Evolutionary conservation across 2,329 filamentous ascomycete species (phyloP).

Genomic region (Magnaporthales sp.): DNA sequence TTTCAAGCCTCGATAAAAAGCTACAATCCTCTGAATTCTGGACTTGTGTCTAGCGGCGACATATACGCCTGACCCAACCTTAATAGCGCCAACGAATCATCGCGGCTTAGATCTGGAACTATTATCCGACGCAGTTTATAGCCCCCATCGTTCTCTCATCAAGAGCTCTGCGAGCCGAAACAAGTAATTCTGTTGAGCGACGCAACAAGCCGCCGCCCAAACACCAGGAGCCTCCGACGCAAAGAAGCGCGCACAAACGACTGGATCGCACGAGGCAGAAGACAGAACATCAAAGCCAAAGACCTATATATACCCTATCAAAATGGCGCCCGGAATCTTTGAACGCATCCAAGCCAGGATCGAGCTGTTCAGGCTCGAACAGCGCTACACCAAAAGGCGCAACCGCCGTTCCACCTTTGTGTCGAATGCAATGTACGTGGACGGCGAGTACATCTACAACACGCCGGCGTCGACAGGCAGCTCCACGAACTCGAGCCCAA

Average conservation of each 20-base stretch:
- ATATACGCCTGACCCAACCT: not conserved
- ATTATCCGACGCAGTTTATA: not conserved
- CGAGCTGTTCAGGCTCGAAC: constrained; percentile 90
- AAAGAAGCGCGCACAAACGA: not conserved
- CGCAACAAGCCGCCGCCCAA: not conserved
- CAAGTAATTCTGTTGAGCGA: not conserved
- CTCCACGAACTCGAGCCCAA: constrained; percentile 32
- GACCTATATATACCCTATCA: not conserved
- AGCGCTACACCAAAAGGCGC: constrained; percentile 87
- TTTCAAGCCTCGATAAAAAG: not conserved
- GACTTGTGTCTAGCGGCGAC: not conserved
- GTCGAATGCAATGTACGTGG: constrained; percentile 83
- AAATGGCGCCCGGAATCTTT: constrained; percentile 34
- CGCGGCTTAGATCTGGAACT: too few relatives aligned
- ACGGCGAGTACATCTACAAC: constrained; percentile 89
- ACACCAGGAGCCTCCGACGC: not conserved
- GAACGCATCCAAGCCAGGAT: constrained; percentile 59
- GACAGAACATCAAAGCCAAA: not conserved
- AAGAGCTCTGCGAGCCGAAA: not conserved
- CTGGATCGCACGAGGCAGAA: not conserved
- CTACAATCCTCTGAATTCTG: not conserved
- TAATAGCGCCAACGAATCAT: not conserved
- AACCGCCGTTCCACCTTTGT: constrained; percentile 80
- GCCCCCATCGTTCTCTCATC: not conserved
- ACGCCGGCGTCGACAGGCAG: constrained; percentile 51